A percentile compares a stretch with the other conserved stretches of the same genome.
Evolutionary conservation across 2,329 filamentous ascomycete species (phyloP).

Genomic region (Colletotrichum nymphaeae): DNA sequence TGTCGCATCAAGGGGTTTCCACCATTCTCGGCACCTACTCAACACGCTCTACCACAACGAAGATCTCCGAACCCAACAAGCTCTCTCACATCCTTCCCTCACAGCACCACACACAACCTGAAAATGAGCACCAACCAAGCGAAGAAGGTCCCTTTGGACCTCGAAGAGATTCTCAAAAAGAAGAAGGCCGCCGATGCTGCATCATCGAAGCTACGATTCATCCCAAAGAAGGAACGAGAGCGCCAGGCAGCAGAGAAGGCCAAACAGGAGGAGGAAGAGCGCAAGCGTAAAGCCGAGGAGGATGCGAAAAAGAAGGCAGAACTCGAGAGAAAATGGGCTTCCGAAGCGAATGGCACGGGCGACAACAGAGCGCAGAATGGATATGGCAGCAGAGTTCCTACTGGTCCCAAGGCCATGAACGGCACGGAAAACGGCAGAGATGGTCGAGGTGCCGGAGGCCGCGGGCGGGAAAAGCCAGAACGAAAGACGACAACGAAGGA

Average conservation of each 20-base stretch:
- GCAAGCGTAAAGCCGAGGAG: constrained; percentile 59
- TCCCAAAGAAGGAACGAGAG: constrained; percentile 86
- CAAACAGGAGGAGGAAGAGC: constrained; percentile 74
- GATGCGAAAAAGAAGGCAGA: constrained; percentile 79
- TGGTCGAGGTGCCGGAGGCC: constrained; percentile 50
- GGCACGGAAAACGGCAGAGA: constrained; percentile 49
- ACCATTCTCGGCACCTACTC: background rate
- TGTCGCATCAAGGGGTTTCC: background rate
- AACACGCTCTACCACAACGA: background rate
- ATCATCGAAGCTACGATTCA: constrained; percentile 87
- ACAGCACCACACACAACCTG: background rate
- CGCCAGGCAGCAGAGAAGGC: constrained; percentile 82
- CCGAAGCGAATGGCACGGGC: constrained; percentile 43
- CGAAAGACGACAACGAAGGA: constrained; percentile 59
- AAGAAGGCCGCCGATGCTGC: constrained; percentile 89
- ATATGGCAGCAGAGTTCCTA: constrained; percentile 47
- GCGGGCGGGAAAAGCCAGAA: constrained; percentile 50
- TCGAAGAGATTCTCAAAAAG: constrained; percentile 86
- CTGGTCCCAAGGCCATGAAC: constrained; percentile 30
- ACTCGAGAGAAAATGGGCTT: constrained; percentile 60
- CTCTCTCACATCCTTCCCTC: background rate
- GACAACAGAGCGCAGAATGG: constrained; percentile 58
- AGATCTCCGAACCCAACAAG: background rate
- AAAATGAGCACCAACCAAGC: constrained; percentile 33
- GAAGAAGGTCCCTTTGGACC: constrained; percentile 70